These are phyloP conservation scores for Xerophyta viscosa DNA, from an alignment of 106 monocot species.

Conservation along the genomic window DNA sequence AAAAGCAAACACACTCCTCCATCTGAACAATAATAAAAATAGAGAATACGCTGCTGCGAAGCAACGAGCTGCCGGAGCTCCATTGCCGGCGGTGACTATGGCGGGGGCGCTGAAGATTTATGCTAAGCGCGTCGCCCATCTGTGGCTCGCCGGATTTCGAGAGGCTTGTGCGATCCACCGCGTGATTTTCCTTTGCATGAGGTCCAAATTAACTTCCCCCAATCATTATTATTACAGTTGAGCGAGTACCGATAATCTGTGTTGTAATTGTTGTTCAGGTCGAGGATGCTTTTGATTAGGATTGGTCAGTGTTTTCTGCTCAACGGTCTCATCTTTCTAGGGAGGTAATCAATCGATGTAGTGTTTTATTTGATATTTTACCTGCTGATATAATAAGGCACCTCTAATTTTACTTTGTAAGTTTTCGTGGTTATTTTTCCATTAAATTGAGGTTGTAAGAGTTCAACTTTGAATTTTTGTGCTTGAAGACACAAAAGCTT, in stretches of 20 bases:
- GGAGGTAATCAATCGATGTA: constrained; percentile 44
- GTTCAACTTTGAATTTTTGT: no score
- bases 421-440: no score
- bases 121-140: constrained; percentile 30
- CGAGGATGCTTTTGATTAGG: constrained; percentile 51
- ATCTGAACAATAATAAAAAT: no score
- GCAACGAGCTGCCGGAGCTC: no score
- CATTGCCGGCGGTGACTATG: constrained; percentile 19
- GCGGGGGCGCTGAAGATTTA: constrained; percentile 27
- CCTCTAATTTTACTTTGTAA: no score
- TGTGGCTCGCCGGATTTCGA: constrained; percentile 86
- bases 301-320: constrained; percentile 92
- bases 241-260: not conserved
- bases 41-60: no score
- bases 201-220: constrained; percentile 16
- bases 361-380: no score
- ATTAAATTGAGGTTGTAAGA: no score
- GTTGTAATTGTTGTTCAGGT: constrained; percentile 31
- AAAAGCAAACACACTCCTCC: no score
- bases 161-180: constrained; percentile 87
- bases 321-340: constrained; percentile 89
- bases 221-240: not conserved
- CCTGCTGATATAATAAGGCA: no score
- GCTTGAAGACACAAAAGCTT: no score
- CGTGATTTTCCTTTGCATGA: constrained; percentile 51